phyloP scores from a whole-genome alignment of 176 grass and related monocot species.

The Oryza glaberrima region DNA sequence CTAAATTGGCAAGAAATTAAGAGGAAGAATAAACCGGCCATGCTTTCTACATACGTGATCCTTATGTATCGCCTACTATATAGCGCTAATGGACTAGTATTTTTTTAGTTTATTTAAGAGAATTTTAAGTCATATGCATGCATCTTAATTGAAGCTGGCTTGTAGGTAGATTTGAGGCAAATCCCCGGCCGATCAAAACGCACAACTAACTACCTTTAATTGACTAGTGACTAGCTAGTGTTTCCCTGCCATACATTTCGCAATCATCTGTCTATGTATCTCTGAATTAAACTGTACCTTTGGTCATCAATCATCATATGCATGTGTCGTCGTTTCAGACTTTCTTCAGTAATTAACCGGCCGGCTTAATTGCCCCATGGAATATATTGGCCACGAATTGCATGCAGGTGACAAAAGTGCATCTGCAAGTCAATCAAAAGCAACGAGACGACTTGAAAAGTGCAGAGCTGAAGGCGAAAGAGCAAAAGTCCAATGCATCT shows the following conservation, averaged over 20 bases:
- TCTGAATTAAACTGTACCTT: neutral
- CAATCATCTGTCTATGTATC: slow-evolving; percentile 1
- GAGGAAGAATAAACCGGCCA: neutral
- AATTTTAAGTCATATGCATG: neutral
- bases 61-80: neutral
- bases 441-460: slow-evolving; percentile 16
- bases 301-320: neutral
- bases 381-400: slow-evolving; percentile 5
- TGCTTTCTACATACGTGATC: neutral
- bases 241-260: slow-evolving; percentile 1
- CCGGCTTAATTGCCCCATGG: neutral
- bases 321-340: neutral
- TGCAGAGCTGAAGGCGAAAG: neutral
- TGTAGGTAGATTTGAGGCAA: neutral
- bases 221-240: neutral
- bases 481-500: slow-evolving; percentile 22
- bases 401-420: neutral
- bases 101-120: no score
- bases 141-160: neutral
- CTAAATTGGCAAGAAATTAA: neutral
- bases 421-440: slow-evolving; percentile 32
- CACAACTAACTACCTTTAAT: neutral
- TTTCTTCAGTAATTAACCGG: neutral
- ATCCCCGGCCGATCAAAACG: neutral
- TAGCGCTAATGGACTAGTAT: neutral